phyloP scores from a whole-genome alignment of 2,329 filamentous ascomycete species.

The Arthrinium puccinioides region DNA sequence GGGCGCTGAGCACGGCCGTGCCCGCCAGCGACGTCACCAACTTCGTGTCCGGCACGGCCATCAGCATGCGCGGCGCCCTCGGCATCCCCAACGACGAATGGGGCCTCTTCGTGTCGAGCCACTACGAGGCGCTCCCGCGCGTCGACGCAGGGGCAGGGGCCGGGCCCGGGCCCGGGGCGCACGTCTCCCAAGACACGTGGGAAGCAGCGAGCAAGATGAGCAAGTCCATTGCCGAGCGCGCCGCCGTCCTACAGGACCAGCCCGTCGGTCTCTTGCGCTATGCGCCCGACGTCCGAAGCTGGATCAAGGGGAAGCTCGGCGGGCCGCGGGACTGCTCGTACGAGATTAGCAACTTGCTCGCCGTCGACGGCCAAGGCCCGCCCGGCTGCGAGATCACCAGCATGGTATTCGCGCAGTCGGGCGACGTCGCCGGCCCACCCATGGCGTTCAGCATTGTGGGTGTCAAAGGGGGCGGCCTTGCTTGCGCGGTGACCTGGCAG shows the following conservation, averaged over 20 bases:
- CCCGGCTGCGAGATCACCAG: conserved; percentile 17
- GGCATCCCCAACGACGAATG: conserved; percentile 24
- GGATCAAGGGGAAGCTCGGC: conserved; percentile 29
- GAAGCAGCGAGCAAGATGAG: conserved; percentile 21
- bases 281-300: conserved; percentile 27
- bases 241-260: conserved; percentile 15
- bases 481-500: conserved; percentile 33
- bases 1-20: conserved; percentile 25
- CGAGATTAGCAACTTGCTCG: conserved; percentile 37
- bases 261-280: conserved; percentile 35
- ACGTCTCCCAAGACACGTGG: conserved; percentile 24
- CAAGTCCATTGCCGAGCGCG: conserved; percentile 20
- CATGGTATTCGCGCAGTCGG: conserved; percentile 37
- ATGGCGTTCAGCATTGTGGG: conserved; percentile 34
- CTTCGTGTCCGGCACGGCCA: conserved; percentile 29
- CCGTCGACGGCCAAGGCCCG: conserved; percentile 19
- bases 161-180: background rate
- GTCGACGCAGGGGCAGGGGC: background rate
- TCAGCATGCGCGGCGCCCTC: conserved; percentile 31
- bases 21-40: conserved; percentile 13
- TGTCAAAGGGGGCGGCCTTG: conserved; percentile 28
- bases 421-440: conserved; percentile 26
- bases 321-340: conserved; percentile 30
- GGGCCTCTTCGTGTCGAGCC: conserved; percentile 25
- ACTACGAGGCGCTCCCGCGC: conserved; percentile 17